Percentiles rank a stretch among this genome's conserved stretches.
These are phyloP conservation scores for Hirschioporus abietinus DNA, from an alignment of 768 basidiomycete genomes.

Conservation along the genomic window DNA sequence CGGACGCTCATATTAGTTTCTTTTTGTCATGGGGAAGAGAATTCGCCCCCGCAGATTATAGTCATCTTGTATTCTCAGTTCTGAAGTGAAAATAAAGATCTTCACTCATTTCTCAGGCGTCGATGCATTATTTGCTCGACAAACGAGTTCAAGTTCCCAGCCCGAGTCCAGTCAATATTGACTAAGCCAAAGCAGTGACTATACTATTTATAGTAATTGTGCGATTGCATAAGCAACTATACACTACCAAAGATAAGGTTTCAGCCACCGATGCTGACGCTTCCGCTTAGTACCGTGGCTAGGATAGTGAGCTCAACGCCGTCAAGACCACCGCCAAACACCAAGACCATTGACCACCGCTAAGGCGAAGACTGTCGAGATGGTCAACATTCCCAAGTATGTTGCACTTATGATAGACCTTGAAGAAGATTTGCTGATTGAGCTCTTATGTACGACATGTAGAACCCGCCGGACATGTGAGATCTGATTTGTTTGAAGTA, in stretches of 20 bases:
- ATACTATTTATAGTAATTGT: too few species aligned
- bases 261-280: neutral
- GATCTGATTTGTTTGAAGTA: conserved; percentile 27
- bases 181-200: too few species aligned
- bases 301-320: conserved; percentile 3
- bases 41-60: neutral
- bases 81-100: neutral
- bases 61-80: neutral
- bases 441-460: conserved; percentile 6
- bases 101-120: too few species aligned
- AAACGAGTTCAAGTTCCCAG: too few species aligned
- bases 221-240: neutral
- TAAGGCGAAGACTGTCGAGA: conserved; percentile 35
- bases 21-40: neutral
- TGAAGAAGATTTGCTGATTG: neutral
- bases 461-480: conserved; percentile 96
- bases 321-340: conserved; percentile 35
- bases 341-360: conserved; percentile 14
- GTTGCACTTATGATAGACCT: conserved; percentile 24
- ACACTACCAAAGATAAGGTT: neutral
- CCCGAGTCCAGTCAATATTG: too few species aligned
- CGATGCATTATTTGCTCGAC: too few species aligned
- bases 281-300: neutral
- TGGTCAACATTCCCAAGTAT: conserved; percentile 96
- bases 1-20: conserved; percentile 71